Evolutionary conservation across 164 flowering plant species (phyloP).

Genomic region (Umbellularia californica): DNA sequence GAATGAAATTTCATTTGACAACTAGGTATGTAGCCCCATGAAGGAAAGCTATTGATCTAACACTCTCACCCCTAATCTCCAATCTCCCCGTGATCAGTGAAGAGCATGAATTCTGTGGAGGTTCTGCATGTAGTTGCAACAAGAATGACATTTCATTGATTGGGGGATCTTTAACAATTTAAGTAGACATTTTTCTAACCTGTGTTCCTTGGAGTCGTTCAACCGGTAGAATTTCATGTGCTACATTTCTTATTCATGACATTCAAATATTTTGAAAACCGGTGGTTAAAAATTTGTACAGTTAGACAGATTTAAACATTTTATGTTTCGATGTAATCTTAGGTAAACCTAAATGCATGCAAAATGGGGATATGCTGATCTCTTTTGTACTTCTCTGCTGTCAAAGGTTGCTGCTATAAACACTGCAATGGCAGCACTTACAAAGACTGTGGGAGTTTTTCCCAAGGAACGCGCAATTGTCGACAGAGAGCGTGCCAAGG

Average conservation of each 20-base stretch:
- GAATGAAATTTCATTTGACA: too few relatives aligned
- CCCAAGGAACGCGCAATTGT: conserved; percentile 96
- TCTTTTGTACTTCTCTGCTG: neutral
- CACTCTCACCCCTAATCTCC: too few relatives aligned
- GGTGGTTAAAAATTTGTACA: neutral
- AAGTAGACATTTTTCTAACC: too few relatives aligned
- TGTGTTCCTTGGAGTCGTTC: neutral
- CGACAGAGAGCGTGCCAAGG: conserved; percentile 89
- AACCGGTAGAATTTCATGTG: neutral
- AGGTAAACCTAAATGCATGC: neutral
- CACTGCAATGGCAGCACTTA: conserved; percentile 99
- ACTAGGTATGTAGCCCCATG: too few relatives aligned
- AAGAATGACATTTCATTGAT: too few relatives aligned
- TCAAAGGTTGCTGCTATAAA: conserved; percentile 92
- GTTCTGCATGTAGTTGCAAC: too few relatives aligned
- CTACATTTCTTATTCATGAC: neutral
- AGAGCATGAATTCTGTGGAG: too few relatives aligned
- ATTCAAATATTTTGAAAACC: too few relatives aligned
- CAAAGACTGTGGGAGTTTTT: conserved; percentile 90
- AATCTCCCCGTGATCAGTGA: too few relatives aligned
- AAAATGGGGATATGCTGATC: neutral
- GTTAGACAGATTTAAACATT: neutral
- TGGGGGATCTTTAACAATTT: too few relatives aligned
- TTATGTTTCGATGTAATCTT: neutral
- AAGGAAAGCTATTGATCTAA: too few relatives aligned